phyloP scores from a whole-genome alignment of 306 rosid genomes.

The Canavalia ensiformis region DNA sequence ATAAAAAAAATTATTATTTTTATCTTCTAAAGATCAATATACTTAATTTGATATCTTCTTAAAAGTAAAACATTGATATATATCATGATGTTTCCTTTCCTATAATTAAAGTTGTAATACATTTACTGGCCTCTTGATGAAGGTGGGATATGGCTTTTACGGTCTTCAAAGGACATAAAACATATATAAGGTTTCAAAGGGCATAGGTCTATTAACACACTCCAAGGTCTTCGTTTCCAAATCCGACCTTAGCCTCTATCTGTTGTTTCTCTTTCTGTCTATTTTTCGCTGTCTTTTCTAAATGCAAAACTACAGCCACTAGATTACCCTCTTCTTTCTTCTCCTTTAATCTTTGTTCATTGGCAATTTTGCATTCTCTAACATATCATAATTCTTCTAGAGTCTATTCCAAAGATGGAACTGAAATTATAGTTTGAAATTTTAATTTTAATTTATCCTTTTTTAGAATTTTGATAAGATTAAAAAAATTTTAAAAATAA shows the following conservation, averaged over 20 bases:
- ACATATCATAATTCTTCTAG: not conserved
- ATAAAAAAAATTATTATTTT: no score
- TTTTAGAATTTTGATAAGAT: not conserved
- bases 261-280: not conserved
- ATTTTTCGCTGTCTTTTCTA: not conserved
- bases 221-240: not conserved
- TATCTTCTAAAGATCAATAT: no score
- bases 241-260: not conserved
- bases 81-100: no score
- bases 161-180: conserved; percentile 16
- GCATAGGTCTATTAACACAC: not conserved
- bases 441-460: no score
- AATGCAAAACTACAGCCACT: not conserved
- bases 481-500: no score
- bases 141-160: not conserved
- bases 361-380: not conserved
- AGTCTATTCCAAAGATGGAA: not conserved
- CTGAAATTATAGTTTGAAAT: no score
- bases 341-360: not conserved
- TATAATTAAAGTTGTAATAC: not conserved
- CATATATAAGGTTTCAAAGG: conserved; percentile 9
- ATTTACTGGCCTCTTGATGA: not conserved
- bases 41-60: no score
- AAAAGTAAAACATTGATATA: no score
- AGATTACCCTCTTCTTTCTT: not conserved